Percentiles rank a stretch among this genome's conserved stretches.
Evolutionary conservation across 192 early-diverging fungal genomes (phyloP).

Genomic region (Dimargaris cristalligena): DNA sequence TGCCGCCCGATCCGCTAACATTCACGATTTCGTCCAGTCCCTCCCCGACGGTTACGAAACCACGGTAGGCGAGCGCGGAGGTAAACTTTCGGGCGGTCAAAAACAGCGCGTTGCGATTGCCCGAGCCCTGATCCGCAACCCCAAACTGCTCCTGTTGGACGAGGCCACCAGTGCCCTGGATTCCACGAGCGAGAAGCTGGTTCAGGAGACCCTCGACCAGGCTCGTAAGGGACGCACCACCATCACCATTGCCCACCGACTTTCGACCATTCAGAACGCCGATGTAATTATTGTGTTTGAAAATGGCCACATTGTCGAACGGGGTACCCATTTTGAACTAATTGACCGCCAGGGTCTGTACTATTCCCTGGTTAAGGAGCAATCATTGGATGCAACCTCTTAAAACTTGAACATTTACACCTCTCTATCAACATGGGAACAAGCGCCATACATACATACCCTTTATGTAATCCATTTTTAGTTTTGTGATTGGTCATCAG

Average conservation of each 20-base stretch:
- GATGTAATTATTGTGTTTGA: conserved; percentile 56
- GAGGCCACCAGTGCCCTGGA: conserved; percentile 77
- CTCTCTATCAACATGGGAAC: too few species aligned
- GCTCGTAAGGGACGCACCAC: conserved; percentile 57
- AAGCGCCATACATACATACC: too few species aligned
- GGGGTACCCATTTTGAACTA: conserved; percentile 48
- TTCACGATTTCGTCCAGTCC: conserved; percentile 34
- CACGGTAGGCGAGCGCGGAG: conserved; percentile 46
- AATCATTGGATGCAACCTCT: conserved; percentile 35
- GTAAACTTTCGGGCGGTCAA: conserved; percentile 45
- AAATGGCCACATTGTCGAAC: conserved; percentile 43
- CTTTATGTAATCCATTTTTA: too few species aligned
- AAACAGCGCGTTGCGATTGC: conserved; percentile 58
- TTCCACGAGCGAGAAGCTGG: conserved; percentile 59
- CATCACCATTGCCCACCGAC: conserved; percentile 53
- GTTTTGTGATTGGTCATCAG: too few species aligned
- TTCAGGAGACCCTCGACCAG: conserved; percentile 61
- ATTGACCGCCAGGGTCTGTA: conserved; percentile 40
- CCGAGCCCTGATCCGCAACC: conserved; percentile 46
- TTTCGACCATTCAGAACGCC: conserved; percentile 72
- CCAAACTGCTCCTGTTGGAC: conserved; percentile 58
- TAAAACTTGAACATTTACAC: too few species aligned
- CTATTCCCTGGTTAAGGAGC: conserved; percentile 40
- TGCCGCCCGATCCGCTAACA: conserved; percentile 40
- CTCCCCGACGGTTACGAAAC: conserved; percentile 47